Evolutionary conservation across 2,329 filamentous ascomycete genomes (phyloP).

Genomic region (Chrysoporthe deuterocubensis): DNA sequence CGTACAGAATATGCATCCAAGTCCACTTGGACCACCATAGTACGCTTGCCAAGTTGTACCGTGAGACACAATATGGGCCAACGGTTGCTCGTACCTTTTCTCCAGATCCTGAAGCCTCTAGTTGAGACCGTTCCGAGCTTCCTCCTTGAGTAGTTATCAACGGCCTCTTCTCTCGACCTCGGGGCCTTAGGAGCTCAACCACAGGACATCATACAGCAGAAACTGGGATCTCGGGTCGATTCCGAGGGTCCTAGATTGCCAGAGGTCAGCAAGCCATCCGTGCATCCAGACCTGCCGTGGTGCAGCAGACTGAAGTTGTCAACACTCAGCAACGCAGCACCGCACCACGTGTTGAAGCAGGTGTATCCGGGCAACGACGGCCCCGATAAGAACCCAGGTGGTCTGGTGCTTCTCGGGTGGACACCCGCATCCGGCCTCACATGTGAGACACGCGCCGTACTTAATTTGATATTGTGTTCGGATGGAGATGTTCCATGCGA

Average conservation of each 20-base stretch:
- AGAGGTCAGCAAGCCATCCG: not conserved
- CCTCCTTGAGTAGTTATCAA: not conserved
- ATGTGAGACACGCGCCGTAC: conserved; percentile 4
- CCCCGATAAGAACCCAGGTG: not conserved
- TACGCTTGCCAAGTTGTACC: not conserved
- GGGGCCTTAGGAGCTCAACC: not conserved
- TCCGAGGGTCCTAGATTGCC: not conserved
- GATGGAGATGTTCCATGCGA: conserved; percentile 1
- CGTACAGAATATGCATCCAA: conserved; percentile 2
- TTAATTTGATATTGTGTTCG: not conserved
- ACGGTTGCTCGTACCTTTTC: not conserved
- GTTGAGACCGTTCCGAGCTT: too few relatives aligned
- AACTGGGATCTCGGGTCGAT: not conserved
- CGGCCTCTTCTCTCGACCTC: not conserved
- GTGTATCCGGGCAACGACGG: not conserved
- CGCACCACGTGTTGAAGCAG: not conserved
- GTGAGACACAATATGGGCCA: not conserved
- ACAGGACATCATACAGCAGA: not conserved
- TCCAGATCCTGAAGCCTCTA: not conserved
- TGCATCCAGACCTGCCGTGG: not conserved
- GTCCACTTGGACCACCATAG: not conserved
- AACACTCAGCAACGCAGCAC: not conserved
- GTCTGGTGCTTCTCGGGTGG: not conserved
- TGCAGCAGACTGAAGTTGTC: not conserved
- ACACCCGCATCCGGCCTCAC: not conserved